Percentiles rank a stretch among this genome's conserved stretches.
phyloP scores from a whole-genome alignment of 371 early-diverging fungal species.

The Umbelopsis sp. region DNA sequence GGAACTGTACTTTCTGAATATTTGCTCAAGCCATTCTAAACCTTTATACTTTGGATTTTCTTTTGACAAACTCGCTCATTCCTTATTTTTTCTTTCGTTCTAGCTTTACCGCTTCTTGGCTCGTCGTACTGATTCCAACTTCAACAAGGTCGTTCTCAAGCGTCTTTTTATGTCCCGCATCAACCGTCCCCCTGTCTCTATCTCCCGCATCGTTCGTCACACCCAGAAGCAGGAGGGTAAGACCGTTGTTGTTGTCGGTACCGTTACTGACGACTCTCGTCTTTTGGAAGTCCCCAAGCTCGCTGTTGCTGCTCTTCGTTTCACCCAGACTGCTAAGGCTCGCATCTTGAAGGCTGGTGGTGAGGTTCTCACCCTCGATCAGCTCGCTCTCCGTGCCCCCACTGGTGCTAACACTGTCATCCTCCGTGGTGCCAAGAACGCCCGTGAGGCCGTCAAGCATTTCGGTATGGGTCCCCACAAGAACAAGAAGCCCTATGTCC shows the following conservation, averaged over 20 bases:
- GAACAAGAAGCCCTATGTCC: slow-evolving; percentile 89
- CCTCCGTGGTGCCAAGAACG: slow-evolving; percentile 81
- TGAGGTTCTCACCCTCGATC: slow-evolving; percentile 94
- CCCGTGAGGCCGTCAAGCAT: slow-evolving; percentile 97
- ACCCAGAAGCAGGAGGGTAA: slow-evolving; percentile 58
- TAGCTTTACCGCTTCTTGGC: slow-evolving; percentile 34
- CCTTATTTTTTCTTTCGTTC: slow-evolving; percentile 3
- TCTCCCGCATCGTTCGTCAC: slow-evolving; percentile 80
- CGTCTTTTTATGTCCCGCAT: slow-evolving; percentile 94
- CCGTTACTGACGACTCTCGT: slow-evolving; percentile 93
- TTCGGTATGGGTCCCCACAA: slow-evolving; percentile 77
- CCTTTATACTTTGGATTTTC: not conserved
- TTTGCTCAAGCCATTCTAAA: too few relatives aligned
- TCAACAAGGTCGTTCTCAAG: slow-evolving; percentile 96
- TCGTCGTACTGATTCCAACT: slow-evolving; percentile 89
- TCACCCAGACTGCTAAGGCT: slow-evolving; percentile 92
- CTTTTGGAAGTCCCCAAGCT: slow-evolving; percentile 90
- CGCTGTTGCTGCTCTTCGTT: slow-evolving; percentile 88
- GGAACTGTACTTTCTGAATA: too few relatives aligned
- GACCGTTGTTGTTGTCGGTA: slow-evolving; percentile 87
- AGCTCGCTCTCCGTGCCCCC: slow-evolving; percentile 94
- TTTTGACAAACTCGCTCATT: slow-evolving; percentile 47
- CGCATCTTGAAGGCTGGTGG: slow-evolving; percentile 96
- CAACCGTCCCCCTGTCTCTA: slow-evolving; percentile 91
- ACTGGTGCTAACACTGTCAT: slow-evolving; percentile 91